Percentiles rank a stretch among this genome's conserved stretches.
phyloP scores from a whole-genome alignment of 345 rosid genomes.

The Erodium maritimum region DNA sequence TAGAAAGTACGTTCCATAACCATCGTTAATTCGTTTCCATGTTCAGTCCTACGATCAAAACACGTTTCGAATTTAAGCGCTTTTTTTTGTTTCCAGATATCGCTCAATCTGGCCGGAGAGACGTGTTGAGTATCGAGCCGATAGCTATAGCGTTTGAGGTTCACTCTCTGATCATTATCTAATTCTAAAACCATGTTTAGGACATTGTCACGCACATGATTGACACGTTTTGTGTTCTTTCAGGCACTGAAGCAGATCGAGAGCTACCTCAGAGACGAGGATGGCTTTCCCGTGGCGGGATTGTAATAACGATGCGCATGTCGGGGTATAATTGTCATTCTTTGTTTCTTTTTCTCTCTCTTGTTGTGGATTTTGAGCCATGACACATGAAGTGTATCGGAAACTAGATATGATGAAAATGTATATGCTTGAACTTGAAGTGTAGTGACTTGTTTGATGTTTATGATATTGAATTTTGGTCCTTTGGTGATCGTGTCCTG shows the following conservation, averaged over 20 bases:
- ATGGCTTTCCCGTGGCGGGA: slow-evolving; percentile 13
- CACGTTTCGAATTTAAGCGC: background rate
- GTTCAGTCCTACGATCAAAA: no score
- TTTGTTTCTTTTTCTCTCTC: slow-evolving; percentile 1
- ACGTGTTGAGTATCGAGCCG: slow-evolving; percentile 59
- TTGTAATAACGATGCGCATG: background rate
- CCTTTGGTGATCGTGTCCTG: no score
- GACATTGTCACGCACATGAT: background rate
- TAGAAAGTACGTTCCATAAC: slow-evolving; percentile 43
- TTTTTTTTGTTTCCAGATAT: slow-evolving; percentile 35
- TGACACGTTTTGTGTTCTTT: background rate
- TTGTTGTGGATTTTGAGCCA: background rate
- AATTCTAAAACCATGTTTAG: no score
- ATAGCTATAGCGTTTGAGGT: slow-evolving; percentile 76
- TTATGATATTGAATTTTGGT: no score
- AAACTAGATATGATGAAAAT: no score
- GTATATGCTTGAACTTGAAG: no score
- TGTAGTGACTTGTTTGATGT: no score
- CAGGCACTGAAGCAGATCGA: slow-evolving; percentile 53
- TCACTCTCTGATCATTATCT: background rate
- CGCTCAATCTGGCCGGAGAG: slow-evolving; percentile 54
- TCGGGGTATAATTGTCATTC: background rate
- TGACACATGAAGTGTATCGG: background rate
- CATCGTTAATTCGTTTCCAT: no score
- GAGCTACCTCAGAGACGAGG: slow-evolving; percentile 25